Evolutionary conservation across 352 stramenopile genomes (phyloP), one percentile per base, ranked within the genome.

Genomic region (Phytophthora hibernalis): DNA sequence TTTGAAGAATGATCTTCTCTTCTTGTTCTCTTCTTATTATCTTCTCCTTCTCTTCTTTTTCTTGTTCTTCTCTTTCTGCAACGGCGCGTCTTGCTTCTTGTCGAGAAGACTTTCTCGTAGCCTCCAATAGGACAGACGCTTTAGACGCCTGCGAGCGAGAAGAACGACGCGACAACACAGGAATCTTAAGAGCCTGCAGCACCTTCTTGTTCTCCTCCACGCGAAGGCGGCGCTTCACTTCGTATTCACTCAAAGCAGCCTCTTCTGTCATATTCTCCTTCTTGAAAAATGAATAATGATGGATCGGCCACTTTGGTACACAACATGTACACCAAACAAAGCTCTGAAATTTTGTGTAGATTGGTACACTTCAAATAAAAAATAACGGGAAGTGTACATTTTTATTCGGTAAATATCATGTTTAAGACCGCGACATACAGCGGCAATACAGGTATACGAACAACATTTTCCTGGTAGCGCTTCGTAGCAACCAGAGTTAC

Each of bases 41-140:
- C 40, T 26, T 47, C n/a, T 24, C 1, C 9, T 28, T 47, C 18
- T 47, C 40, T 47, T 47, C 18, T 47, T 40, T 40, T 40, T 40
- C 33, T 18, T n/a, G 33, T 40, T 56, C 64, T 43, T 63, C 30
- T 6, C 40, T 16, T 16, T 73, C 22, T 0, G 53, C 52, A 20
- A 61, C 45, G 7, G 28, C 47, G 5, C 60, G 65, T 7, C 9
- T 13, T 30, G 57, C 51, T 5, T 50, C 13, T 42, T 73, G 47
- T 8, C 59, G 59, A 42, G 57, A 89, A 77, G 43, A 71, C 57
- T 54, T 82, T 74, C 53, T 74, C 42, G 70, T 89, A 68, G 38
- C 33, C 43, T 66, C 42, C 47, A 66, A 12, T 65, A 42, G 57
- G 10, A 56, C 49, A 6, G 15, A 24, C 11, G 47, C 0, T 63